These are phyloP conservation scores for Malassezia sympodialis DNA, from an alignment of 1,284 basidiomycete genomes.

Conservation along the genomic window DNA sequence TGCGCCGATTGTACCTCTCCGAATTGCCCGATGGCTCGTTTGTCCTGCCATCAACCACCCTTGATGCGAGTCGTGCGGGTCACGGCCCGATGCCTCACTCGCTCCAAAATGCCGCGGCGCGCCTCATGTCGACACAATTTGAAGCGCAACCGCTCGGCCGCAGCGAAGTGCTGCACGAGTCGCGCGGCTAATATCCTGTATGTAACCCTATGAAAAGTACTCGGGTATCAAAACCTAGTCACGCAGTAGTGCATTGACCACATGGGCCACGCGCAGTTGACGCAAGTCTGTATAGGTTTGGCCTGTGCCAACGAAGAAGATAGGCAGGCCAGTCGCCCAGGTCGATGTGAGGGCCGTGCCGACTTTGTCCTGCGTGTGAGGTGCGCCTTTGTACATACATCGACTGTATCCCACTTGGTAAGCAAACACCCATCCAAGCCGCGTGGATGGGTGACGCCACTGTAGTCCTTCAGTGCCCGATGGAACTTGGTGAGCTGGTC, in stretches of 20 bases:
- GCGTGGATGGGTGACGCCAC: slow-evolving; percentile 37
- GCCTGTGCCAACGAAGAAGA: slow-evolving; percentile 45
- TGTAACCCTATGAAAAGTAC: slow-evolving; percentile 1
- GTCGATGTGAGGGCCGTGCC: slow-evolving; percentile 44
- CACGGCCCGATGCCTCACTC: slow-evolving; percentile 12
- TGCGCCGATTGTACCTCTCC: slow-evolving; percentile 64
- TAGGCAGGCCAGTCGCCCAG: slow-evolving; percentile 42
- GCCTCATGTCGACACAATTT: not conserved
- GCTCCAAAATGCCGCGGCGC: slow-evolving; percentile 6
- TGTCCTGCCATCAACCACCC: slow-evolving; percentile 41
- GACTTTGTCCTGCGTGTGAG: slow-evolving; percentile 35
- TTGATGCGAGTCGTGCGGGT: slow-evolving; percentile 22
- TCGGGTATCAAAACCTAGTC: slow-evolving; percentile 19
- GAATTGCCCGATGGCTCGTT: slow-evolving; percentile 56
- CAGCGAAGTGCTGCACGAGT: slow-evolving; percentile 14
- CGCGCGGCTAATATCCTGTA: slow-evolving; percentile 10
- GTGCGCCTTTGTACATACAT: slow-evolving; percentile 10
- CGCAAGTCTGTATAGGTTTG: slow-evolving; percentile 47
- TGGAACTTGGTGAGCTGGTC: slow-evolving; percentile 46
- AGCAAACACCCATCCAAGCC: slow-evolving; percentile 45
- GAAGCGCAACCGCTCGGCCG: slow-evolving; percentile 15
- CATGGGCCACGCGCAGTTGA: slow-evolving; percentile 42
- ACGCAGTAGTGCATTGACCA: slow-evolving; percentile 44
- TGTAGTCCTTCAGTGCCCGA: slow-evolving; percentile 43
- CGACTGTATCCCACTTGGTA: slow-evolving; percentile 47